phyloP scores from a whole-genome alignment of 2,329 filamentous ascomycete species.

The Hypoxylon sp. region DNA sequence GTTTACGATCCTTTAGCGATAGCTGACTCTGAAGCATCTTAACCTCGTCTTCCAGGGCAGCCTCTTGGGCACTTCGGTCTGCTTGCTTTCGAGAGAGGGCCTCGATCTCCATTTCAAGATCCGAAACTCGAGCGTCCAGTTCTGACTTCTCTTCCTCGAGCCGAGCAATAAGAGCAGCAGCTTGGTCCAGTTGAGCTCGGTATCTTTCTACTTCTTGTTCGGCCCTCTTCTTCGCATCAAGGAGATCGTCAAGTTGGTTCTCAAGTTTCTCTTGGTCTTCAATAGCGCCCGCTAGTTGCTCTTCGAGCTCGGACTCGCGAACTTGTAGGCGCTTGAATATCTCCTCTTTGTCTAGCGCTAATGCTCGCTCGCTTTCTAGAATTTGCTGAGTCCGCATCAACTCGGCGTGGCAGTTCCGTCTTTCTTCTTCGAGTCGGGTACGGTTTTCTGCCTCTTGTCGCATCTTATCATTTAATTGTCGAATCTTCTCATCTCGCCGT shows the following conservation, averaged over 20 bases:
- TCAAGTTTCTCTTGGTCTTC: slow-evolving; percentile 96
- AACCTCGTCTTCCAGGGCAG: slow-evolving; percentile 84
- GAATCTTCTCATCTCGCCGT: slow-evolving; percentile 93
- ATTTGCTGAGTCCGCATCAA: slow-evolving; percentile 93
- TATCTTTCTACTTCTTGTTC: slow-evolving; percentile 87
- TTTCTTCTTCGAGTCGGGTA: slow-evolving; percentile 89
- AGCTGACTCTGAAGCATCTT: slow-evolving; percentile 94
- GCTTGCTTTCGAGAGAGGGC: slow-evolving; percentile 80
- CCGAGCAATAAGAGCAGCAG: slow-evolving; percentile 85
- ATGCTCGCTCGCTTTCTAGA: slow-evolving; percentile 93
- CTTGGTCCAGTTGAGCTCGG: slow-evolving; percentile 89
- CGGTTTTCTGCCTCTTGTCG: slow-evolving; percentile 80
- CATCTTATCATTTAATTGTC: slow-evolving; percentile 87
- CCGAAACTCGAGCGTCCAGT: slow-evolving; percentile 75
- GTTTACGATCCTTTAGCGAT: slow-evolving; percentile 88
- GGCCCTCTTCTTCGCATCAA: slow-evolving; percentile 89
- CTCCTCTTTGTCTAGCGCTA: slow-evolving; percentile 97
- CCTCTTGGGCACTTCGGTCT: slow-evolving; percentile 82
- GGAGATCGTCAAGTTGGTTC: slow-evolving; percentile 89
- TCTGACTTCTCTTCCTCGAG: slow-evolving; percentile 89
- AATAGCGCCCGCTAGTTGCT: slow-evolving; percentile 91
- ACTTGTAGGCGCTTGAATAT: slow-evolving; percentile 97
- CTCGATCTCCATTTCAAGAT: slow-evolving; percentile 79
- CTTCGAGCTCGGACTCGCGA: slow-evolving; percentile 91
- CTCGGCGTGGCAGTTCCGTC: slow-evolving; percentile 87